Conservation (phyloP, 2,329 filamentous ascomycete species). For the Penicillium glabrum region DNA sequence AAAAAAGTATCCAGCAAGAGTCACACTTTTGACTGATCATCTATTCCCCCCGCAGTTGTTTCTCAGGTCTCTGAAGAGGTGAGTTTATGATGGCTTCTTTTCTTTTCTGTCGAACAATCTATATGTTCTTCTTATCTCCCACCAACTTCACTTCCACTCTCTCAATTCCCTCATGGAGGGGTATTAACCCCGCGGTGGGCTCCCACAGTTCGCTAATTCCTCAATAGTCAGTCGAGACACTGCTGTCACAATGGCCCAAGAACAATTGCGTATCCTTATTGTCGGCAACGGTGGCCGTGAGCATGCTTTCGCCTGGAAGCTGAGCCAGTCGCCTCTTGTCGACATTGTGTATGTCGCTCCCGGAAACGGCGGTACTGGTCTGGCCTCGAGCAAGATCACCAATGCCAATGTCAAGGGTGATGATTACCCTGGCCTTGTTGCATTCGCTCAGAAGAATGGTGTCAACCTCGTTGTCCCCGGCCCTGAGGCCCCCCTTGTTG, state of each 20-base stretch:
- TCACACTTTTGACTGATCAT: slow-evolving; percentile 6
- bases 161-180: background rate
- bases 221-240: slow-evolving; percentile 24
- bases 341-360: slow-evolving; percentile 68
- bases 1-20: slow-evolving; percentile 21
- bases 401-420: slow-evolving; percentile 74
- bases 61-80: slow-evolving; percentile 24
- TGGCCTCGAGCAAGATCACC: slow-evolving; percentile 58
- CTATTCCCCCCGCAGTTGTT: slow-evolving; percentile 20
- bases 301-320: slow-evolving; percentile 92
- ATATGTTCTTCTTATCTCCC: background rate
- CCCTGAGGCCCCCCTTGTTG: slow-evolving; percentile 90
- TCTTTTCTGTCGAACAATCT: background rate
- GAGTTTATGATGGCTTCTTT: slow-evolving; percentile 1
- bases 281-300: slow-evolving; percentile 94
- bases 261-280: slow-evolving; percentile 70
- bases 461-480: slow-evolving; percentile 86
- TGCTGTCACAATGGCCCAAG: slow-evolving; percentile 38
- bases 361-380: slow-evolving; percentile 85
- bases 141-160: background rate
- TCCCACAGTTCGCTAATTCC: slow-evolving; percentile 16
- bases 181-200: slow-evolving; percentile 24
- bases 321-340: slow-evolving; percentile 77
- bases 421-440: slow-evolving; percentile 75
- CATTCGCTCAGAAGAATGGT: slow-evolving; percentile 69